A percentile compares a stretch with the other conserved stretches of the same genome.
These are phyloP conservation scores for Lipomyces chichibuensis DNA, from an alignment of 805 yeast species.

Conservation along the genomic window DNA sequence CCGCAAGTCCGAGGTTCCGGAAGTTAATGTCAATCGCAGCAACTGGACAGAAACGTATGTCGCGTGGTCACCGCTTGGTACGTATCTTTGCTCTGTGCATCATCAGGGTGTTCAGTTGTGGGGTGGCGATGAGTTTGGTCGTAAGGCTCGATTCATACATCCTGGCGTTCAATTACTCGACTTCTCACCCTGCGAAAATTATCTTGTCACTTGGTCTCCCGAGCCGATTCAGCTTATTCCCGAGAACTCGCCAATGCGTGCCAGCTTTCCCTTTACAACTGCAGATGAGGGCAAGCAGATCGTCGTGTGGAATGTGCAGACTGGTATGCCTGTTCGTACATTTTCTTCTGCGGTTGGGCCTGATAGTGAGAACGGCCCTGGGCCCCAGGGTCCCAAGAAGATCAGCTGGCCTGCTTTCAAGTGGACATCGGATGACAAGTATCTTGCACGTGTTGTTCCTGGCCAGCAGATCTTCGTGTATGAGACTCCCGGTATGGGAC, in stretches of 20 bases:
- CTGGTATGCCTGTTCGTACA: constrained; percentile 83
- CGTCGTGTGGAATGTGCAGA: constrained; percentile 86
- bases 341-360: constrained; percentile 76
- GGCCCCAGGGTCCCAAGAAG: constrained; percentile 57
- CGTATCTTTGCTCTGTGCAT: constrained; percentile 82
- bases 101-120: constrained; percentile 94
- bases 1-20: constrained; percentile 69
- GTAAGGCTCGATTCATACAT: constrained; percentile 78
- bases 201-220: constrained; percentile 85
- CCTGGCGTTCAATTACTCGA: constrained; percentile 87
- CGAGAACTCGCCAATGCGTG: constrained; percentile 63
- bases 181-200: constrained; percentile 90
- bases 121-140: constrained; percentile 84
- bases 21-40: constrained; percentile 71
- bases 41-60: constrained; percentile 88
- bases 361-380: constrained; percentile 28
- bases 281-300: constrained; percentile 91
- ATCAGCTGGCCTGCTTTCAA: constrained; percentile 94
- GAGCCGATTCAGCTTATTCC: constrained; percentile 77
- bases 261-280: constrained; percentile 77
- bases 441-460: constrained; percentile 93
- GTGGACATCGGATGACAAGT: constrained; percentile 92
- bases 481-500: constrained; percentile 75
- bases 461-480: constrained; percentile 84
- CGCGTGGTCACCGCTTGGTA: constrained; percentile 92